phyloP scores from a whole-genome alignment of 2,329 filamentous ascomycete species.

The Penicillium sp. region DNA sequence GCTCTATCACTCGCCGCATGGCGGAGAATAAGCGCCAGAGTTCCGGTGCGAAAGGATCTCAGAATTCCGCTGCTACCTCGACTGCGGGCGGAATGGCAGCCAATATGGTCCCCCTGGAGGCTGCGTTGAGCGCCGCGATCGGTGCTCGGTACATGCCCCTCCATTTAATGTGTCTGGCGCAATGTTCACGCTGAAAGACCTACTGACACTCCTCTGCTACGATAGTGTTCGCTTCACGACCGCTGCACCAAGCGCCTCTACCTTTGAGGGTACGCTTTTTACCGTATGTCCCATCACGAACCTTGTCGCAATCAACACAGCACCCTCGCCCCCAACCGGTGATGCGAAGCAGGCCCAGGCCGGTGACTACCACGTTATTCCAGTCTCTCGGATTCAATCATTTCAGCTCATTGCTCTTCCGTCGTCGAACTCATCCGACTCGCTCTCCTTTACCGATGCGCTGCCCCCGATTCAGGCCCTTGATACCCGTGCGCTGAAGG shows the following conservation, averaged over 20 bases:
- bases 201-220: slow-evolving; percentile 4
- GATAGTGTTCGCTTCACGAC: slow-evolving; percentile 61
- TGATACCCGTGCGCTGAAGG: slow-evolving; percentile 56
- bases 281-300: slow-evolving; percentile 63
- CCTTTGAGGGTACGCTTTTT: slow-evolving; percentile 63
- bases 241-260: slow-evolving; percentile 50
- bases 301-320: slow-evolving; percentile 62
- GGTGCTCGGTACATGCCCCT: slow-evolving; percentile 56
- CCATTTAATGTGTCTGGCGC: background rate
- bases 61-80: slow-evolving; percentile 37
- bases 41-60: slow-evolving; percentile 51
- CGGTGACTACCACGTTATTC: slow-evolving; percentile 63
- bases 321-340: slow-evolving; percentile 40
- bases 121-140: slow-evolving; percentile 60
- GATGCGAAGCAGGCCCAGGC: slow-evolving; percentile 42
- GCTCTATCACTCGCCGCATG: slow-evolving; percentile 41
- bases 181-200: background rate
- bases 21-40: slow-evolving; percentile 62
- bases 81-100: slow-evolving; percentile 41
- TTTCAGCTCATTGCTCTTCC: slow-evolving; percentile 56
- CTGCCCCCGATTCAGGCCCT: slow-evolving; percentile 48
- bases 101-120: slow-evolving; percentile 53
- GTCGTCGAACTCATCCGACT: slow-evolving; percentile 33
- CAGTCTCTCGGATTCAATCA: slow-evolving; percentile 59
- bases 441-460: slow-evolving; percentile 51